These are phyloP conservation scores for Punica granatum DNA, from an alignment of 345 rosid species.

Conservation along the genomic window DNA sequence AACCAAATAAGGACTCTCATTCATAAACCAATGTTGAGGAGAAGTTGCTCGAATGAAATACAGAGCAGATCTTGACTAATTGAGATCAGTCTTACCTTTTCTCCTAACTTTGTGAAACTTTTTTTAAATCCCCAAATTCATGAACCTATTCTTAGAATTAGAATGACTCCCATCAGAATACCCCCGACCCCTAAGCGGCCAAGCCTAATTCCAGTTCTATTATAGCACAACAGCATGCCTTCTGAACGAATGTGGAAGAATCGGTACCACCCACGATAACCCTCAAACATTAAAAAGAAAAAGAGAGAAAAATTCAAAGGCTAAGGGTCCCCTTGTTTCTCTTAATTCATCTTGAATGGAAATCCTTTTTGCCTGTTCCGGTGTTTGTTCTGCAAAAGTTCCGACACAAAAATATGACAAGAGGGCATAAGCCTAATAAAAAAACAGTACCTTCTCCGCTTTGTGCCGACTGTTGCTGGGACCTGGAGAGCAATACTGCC, in stretches of 20 bases:
- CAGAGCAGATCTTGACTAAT: too few species aligned
- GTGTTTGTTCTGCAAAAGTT: not conserved
- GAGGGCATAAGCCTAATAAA: not conserved
- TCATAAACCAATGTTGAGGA: too few species aligned
- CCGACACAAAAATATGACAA: not conserved
- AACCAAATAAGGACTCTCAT: too few species aligned
- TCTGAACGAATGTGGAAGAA: not conserved
- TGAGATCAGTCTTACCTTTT: not conserved
- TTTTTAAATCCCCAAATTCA: not conserved
- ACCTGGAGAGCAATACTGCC: slow-evolving; percentile 25
- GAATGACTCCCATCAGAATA: too few species aligned
- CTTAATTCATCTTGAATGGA: not conserved
- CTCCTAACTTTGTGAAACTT: not conserved
- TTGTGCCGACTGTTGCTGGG: slow-evolving; percentile 31
- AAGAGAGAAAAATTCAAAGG: too few species aligned
- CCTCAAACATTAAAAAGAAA: too few species aligned
- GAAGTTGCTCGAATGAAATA: too few species aligned
- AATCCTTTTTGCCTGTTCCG: not conserved
- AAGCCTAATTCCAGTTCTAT: not conserved
- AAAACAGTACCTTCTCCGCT: slow-evolving; percentile 27
- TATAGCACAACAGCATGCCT: not conserved
- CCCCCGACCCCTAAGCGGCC: too few species aligned
- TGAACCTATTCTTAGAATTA: not conserved
- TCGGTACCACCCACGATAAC: not conserved
- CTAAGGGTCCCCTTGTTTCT: not conserved